These are phyloP conservation scores for Erodium moschatum DNA, from an alignment of 441 rosid species.

Conservation along the genomic window DNA sequence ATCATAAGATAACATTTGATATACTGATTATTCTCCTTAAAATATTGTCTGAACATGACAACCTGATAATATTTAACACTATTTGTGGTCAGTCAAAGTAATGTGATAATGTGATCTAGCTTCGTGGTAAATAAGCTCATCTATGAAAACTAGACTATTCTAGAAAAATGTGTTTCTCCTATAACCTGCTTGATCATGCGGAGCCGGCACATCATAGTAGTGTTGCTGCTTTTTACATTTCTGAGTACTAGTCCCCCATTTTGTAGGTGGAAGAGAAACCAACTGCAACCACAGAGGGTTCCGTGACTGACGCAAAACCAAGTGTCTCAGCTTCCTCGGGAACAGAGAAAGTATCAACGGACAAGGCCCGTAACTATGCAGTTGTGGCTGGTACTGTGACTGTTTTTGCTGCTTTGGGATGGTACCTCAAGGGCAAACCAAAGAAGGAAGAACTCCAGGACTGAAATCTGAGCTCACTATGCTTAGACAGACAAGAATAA, in stretches of 20 bases:
- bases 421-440: slow-evolving; percentile 67
- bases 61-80: not conserved
- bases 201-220: not conserved
- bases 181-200: no score
- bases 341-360: slow-evolving; percentile 40
- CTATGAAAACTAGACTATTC: not conserved
- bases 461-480: slow-evolving; percentile 22
- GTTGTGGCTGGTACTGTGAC: slow-evolving; percentile 66
- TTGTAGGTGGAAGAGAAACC: not conserved
- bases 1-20: no score
- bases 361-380: slow-evolving; percentile 69
- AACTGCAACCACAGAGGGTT: not conserved
- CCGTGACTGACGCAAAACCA: not conserved
- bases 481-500: not conserved
- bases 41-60: not conserved
- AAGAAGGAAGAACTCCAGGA: slow-evolving; percentile 66
- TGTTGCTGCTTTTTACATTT: not conserved
- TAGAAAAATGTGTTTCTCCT: no score
- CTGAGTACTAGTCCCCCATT: not conserved
- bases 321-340: not conserved
- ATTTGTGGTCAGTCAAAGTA: not conserved
- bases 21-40: no score
- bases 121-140: not conserved
- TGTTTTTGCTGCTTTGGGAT: slow-evolving; percentile 48
- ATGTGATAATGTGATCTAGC: not conserved